Evolutionary conservation across 2,329 filamentous ascomycete species (phyloP).

Genomic region (Xylariomycetidae sp.): DNA sequence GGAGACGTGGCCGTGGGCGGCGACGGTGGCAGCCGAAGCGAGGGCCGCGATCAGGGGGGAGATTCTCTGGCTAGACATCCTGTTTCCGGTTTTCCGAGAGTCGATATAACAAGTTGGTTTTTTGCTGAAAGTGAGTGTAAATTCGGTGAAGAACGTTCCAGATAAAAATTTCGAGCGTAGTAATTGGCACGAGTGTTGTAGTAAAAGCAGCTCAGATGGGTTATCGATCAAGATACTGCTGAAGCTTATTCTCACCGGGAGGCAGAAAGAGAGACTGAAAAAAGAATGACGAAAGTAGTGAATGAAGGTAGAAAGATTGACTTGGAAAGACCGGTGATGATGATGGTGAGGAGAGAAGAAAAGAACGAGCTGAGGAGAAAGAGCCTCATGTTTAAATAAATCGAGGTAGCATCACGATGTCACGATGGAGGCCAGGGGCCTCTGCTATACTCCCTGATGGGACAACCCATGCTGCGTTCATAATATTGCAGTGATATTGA

Average conservation of each 20-base stretch:
- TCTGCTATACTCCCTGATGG: too few relatives aligned
- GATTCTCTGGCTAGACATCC: not conserved
- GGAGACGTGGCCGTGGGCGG: constrained; percentile 28
- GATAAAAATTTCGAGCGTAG: not conserved
- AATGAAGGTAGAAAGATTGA: not conserved
- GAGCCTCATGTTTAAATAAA: too few relatives aligned
- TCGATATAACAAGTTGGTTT: constrained; percentile 2
- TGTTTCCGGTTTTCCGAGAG: constrained; percentile 15
- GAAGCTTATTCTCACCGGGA: constrained; percentile 22
- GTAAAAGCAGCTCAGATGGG: not conserved
- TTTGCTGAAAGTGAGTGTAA: not conserved
- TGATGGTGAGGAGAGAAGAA: not conserved
- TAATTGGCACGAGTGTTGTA: not conserved
- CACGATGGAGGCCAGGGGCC: too few relatives aligned
- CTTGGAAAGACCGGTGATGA: constrained; percentile 9
- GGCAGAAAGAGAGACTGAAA: constrained; percentile 7
- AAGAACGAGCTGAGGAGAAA: constrained; percentile 11
- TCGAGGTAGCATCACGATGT: too few relatives aligned
- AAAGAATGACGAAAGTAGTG: constrained; percentile 8
- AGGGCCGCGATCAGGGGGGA: constrained; percentile 7
- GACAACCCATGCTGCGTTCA: too few relatives aligned
- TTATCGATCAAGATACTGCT: not conserved
- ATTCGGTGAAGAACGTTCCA: not conserved
- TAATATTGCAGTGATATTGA: too few relatives aligned
- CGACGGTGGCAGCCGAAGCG: constrained; percentile 18